phyloP scores from a whole-genome alignment of 768 basidiomycete species.

The Lactarius tabidus region DNA sequence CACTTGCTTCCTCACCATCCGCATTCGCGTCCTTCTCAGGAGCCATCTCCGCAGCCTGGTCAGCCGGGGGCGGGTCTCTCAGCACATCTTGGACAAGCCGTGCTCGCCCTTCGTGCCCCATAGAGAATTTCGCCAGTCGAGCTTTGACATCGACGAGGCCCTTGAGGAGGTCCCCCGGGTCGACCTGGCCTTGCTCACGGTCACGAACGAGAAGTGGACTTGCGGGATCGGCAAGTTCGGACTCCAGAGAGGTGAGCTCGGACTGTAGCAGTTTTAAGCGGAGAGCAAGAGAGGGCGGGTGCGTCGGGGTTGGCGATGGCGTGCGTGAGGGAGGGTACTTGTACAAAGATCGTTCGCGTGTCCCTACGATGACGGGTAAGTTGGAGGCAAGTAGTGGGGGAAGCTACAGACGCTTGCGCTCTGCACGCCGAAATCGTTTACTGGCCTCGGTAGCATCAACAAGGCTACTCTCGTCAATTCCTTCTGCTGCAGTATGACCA shows the following conservation, averaged over 20 bases:
- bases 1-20: constrained; percentile 10
- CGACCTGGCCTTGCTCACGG: constrained; percentile 54
- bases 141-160: constrained; percentile 73
- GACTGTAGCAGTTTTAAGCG: constrained; percentile 60
- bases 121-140: constrained; percentile 62
- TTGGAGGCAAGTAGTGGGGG: neutral
- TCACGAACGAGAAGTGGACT: constrained; percentile 63
- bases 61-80: constrained; percentile 34
- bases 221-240: constrained; percentile 75
- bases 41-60: constrained; percentile 10
- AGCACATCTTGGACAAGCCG: constrained; percentile 58
- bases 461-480: constrained; percentile 63
- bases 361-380: constrained; percentile 38
- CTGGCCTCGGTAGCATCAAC: constrained; percentile 65
- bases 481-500: constrained; percentile 49
- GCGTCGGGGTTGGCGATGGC: constrained; percentile 42
- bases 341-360: constrained; percentile 52
- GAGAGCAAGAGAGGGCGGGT: constrained; percentile 32
- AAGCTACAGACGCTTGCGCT: constrained; percentile 44
- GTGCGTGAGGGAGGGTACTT: constrained; percentile 66
- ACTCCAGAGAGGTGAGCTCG: constrained; percentile 77
- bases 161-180: constrained; percentile 71
- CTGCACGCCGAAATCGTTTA: constrained; percentile 67
- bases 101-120: constrained; percentile 61
- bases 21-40: constrained; percentile 24